These are phyloP conservation scores for Malus hybrid DNA, from an alignment of 331 rosid species.

Conservation along the genomic window DNA sequence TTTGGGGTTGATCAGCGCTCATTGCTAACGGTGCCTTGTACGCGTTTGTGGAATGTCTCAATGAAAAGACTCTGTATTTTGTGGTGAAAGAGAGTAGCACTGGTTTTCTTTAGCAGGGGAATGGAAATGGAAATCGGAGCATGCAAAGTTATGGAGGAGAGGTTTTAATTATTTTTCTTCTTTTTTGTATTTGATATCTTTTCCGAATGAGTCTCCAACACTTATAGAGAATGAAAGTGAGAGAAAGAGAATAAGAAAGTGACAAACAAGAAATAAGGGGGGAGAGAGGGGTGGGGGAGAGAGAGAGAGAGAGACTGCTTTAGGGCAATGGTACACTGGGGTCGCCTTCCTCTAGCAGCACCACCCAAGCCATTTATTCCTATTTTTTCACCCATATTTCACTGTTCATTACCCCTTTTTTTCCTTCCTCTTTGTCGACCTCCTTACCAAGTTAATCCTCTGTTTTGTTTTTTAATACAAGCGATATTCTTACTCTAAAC, in stretches of 20 bases:
- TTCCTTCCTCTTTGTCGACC: neutral
- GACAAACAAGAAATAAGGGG: neutral
- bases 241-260: neutral
- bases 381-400: conserved; percentile 11
- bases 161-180: neutral
- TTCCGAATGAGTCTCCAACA: conserved; percentile 30
- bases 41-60: neutral
- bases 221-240: conserved; percentile 36
- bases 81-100: neutral
- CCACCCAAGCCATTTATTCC: conserved; percentile 39
- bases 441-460: neutral
- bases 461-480: no score
- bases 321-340: conserved; percentile 13
- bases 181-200: conserved; percentile 9
- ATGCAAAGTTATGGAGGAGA: conserved; percentile 2
- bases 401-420: conserved; percentile 27
- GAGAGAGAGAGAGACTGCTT: conserved; percentile 31
- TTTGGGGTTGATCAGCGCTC: conserved; percentile 24
- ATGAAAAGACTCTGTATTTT: neutral
- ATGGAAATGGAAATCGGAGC: neutral
- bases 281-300: conserved; percentile 26
- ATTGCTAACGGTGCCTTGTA: neutral
- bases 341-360: conserved; percentile 3
- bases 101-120: neutral
- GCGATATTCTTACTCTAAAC: no score